These are phyloP conservation scores for Mycosphaerella arachidis DNA, from an alignment of 2,329 filamentous ascomycete genomes.

Conservation along the genomic window DNA sequence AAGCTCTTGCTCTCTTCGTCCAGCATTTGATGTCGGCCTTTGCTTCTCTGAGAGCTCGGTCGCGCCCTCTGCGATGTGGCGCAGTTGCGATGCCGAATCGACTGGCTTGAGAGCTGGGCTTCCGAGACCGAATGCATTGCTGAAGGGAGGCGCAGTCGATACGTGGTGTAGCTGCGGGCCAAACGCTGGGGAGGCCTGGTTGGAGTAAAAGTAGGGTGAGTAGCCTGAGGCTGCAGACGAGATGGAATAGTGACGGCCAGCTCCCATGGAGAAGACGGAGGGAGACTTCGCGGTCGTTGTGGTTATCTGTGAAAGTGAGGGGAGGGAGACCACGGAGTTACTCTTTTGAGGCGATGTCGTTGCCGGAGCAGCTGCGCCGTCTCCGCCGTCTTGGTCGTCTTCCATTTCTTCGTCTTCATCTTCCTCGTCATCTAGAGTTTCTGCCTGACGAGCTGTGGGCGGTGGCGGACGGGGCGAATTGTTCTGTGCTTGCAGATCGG, in stretches of 20 bases:
- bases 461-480: conserved; percentile 26
- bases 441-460: conserved; percentile 25
- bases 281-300: conserved; percentile 38
- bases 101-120: conserved; percentile 52
- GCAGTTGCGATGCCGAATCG: conserved; percentile 38
- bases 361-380: conserved; percentile 33
- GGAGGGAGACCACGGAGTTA: conserved; percentile 36
- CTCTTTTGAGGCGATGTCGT: conserved; percentile 20
- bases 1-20: conserved; percentile 33
- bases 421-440: conserved; percentile 38
- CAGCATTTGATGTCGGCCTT: conserved; percentile 12
- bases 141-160: conserved; percentile 17
- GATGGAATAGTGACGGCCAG: conserved; percentile 35
- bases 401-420: conserved; percentile 60
- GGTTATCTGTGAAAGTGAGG: conserved; percentile 34
- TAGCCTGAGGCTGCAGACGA: conserved; percentile 37
- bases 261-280: conserved; percentile 25
- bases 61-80: conserved; percentile 28
- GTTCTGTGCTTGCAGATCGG: conserved; percentile 64
- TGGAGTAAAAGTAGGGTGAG: conserved; percentile 39
- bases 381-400: conserved; percentile 21
- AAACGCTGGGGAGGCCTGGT: conserved; percentile 56
- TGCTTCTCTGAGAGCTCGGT: conserved; percentile 25
- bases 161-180: conserved; percentile 42
- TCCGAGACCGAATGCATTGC: conserved; percentile 25